These are phyloP conservation scores for Lophiotrema nucula DNA, from an alignment of 495 filamentous ascomycete genomes.

Conservation along the genomic window DNA sequence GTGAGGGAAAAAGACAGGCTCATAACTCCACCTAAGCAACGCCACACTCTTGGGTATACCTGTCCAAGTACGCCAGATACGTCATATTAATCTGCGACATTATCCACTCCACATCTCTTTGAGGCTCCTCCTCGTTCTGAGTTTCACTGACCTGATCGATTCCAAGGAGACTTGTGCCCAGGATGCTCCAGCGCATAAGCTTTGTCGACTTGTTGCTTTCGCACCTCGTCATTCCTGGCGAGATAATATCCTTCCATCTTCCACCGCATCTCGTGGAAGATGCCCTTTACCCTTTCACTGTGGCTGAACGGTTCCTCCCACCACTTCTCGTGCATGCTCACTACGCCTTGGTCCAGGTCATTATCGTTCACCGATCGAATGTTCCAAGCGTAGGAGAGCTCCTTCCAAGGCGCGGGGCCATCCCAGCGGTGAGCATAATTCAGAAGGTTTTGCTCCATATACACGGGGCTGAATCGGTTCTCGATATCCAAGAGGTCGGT, in stretches of 20 bases:
- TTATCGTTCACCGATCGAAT: slow-evolving; percentile 15
- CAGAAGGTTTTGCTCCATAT: slow-evolving; percentile 30
- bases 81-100: no score
- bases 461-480: slow-evolving; percentile 23
- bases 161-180: no score
- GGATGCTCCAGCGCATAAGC: no score
- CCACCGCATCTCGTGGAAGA: slow-evolving; percentile 6
- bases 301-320: slow-evolving; percentile 21
- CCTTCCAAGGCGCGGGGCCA: slow-evolving; percentile 27
- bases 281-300: slow-evolving; percentile 14
- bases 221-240: background rate
- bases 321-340: slow-evolving; percentile 35
- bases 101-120: no score
- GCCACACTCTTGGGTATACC: no score
- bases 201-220: background rate
- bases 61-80: no score
- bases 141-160: no score
- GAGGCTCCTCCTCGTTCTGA: no score
- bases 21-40: no score
- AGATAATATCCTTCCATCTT: slow-evolving; percentile 30
- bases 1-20: no score
- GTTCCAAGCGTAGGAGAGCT: slow-evolving; percentile 18
- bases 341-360: slow-evolving; percentile 28
- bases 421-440: slow-evolving; percentile 29
- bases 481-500: slow-evolving; percentile 21